Conservation (phyloP, 192 early-diverging fungal species). For the Coemansia sp. region DNA sequence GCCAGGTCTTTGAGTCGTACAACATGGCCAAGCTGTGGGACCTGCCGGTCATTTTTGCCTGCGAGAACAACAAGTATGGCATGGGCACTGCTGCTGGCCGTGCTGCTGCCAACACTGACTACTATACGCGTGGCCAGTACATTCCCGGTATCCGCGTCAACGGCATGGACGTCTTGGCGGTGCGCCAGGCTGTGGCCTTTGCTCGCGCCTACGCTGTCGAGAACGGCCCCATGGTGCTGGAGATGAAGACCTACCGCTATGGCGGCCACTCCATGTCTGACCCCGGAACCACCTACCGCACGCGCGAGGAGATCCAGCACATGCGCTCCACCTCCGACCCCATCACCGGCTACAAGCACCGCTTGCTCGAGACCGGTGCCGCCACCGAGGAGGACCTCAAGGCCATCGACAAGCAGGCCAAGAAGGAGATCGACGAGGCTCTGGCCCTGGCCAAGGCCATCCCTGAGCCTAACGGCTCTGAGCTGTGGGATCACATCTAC, state of each 20-base stretch:
- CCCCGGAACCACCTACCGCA: constrained; percentile 98
- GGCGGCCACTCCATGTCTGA: constrained; percentile 99
- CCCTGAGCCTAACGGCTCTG: constrained; percentile 67
- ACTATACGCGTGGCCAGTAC: constrained; percentile 96
- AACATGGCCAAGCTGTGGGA: constrained; percentile 99
- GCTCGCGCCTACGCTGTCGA: constrained; percentile 82
- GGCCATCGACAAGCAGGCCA: constrained; percentile 91
- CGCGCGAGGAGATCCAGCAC: constrained; percentile 98
- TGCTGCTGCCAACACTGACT: constrained; percentile 91
- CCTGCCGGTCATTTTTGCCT: constrained; percentile 90
- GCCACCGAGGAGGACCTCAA: constrained; percentile 89
- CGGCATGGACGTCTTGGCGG: constrained; percentile 95
- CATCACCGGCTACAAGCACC: constrained; percentile 90
- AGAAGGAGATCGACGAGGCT: constrained; percentile 83
- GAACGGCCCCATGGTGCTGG: constrained; percentile 91
- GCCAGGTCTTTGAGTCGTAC: constrained; percentile 98
- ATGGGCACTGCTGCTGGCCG: constrained; percentile 95
- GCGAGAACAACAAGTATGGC: constrained; percentile 99
- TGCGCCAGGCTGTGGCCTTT: constrained; percentile 79
- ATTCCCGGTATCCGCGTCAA: constrained; percentile 93
- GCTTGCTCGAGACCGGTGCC: constrained; percentile 70
- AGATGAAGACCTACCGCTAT: constrained; percentile 98
- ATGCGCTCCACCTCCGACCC: constrained; percentile 95
- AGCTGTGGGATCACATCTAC: constrained; percentile 88
- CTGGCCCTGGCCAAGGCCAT: constrained; percentile 79